Base-by-base conservation (phyloP, 371 early-diverging fungal genomes). In the Conidiobolus incongruus region DNA sequence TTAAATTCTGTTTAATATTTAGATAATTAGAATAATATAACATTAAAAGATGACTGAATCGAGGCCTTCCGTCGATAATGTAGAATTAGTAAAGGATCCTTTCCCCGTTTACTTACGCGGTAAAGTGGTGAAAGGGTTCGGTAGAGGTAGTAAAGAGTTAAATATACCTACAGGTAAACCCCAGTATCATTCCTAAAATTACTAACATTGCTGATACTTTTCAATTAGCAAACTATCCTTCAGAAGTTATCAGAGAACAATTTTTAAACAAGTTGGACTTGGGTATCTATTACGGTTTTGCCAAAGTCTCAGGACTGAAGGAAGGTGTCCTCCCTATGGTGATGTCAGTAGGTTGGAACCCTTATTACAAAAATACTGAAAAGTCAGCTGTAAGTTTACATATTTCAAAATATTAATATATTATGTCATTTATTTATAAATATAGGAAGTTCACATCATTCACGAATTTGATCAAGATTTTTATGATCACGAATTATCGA, bases 291-390 rank as follows among this genome's bases (percentile, higher is more conserved):
- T 88, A 79, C 52, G 97, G 97, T 2, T 91, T 85, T 86, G 88
- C 85, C 16, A 66, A 72, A 28, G 75, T 94, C 24, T 63, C 57
- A 11, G 55, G 54, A 47, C 52, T 52, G 13, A 43, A 52, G 40
- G 22, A 21, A 38, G 45, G 52, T 15, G 77, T 92, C 11, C 74
- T 73, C 50, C 90, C 90, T 1, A 94, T 95, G 94, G 94, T 93
- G 24, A 90, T 92, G 91, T 87, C 88, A 47, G 72, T 86, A 38
- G 97, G 97, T 17, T 97, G 96, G 95, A 97, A 97, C 57, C 95
- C 95, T 20, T 94, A 71, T 55, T 97, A 87, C 59, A 80, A 95
- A 53, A 95, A 95, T 59, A 85, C 90, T 53, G 83, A 88, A 62
- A 69, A 80, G 35, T 87, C 90, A 19, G 92, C 88, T 38, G 81